These are phyloP conservation scores for Barnettozyma californica DNA, from an alignment of 805 yeast genomes.

Conservation along the genomic window DNA sequence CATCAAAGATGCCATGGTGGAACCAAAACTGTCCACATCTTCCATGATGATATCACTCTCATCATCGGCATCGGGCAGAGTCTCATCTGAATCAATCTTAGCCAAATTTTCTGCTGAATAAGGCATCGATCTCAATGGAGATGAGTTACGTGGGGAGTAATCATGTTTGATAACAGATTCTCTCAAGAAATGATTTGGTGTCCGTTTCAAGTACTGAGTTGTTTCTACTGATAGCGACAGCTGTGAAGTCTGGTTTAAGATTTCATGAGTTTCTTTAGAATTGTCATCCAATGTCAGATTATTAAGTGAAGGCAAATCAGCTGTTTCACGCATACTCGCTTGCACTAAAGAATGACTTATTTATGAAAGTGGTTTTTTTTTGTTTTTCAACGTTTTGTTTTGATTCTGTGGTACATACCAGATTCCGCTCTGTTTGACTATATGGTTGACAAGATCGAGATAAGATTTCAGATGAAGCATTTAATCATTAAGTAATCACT, in stretches of 20 bases:
- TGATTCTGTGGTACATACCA: not conserved
- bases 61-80: not conserved
- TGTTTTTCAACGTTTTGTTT: not conserved
- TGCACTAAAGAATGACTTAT: not conserved
- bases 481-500: too few species aligned
- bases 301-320: conserved; percentile 1
- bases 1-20: conserved; percentile 9
- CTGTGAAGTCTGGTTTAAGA: not conserved
- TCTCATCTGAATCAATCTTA: not conserved
- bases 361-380: not conserved
- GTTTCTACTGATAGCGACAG: conserved; percentile 1
- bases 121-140: conserved; percentile 9
- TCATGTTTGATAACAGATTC: conserved; percentile 6
- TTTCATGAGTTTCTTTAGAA: not conserved
- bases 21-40: conserved; percentile 5
- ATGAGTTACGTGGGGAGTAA: conserved; percentile 18
- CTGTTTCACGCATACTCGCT: not conserved
- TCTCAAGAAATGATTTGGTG: conserved; percentile 4
- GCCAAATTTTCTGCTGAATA: not conserved
- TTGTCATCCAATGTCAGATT: not conserved
- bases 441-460: too few species aligned
- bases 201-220: not conserved
- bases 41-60: conserved; percentile 9
- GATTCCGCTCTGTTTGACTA: too few species aligned
- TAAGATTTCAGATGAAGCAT: too few species aligned